A percentile compares a stretch with the other conserved stretches of the same genome.
Conservation (phyloP, 345 rosid genomes). For the rapeseed (Brassica napus) region Da-Ae NC_063439.1:18351501-18352000, state of each 20-base stretch:
- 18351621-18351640: constrained; percentile 1
- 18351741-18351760: neutral
- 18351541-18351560: constrained; percentile 43
- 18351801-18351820: neutral
- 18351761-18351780: neutral
- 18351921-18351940: neutral
- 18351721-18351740: neutral
- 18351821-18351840: neutral
- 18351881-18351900: neutral
- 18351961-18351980: constrained; percentile 22
- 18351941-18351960: constrained; percentile 6
- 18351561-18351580: constrained; percentile 42
- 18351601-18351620: constrained; percentile 38
- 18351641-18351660: constrained; percentile 2
- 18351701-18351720: neutral
- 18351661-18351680: constrained; percentile 7
- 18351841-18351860: neutral
- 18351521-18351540: constrained; percentile 41
- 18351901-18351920: neutral
- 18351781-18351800: neutral
- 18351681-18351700: constrained; percentile 10
- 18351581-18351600: constrained; percentile 43
- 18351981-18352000: neutral
- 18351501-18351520: constrained; percentile 40
- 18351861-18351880: neutral